Conservation (phyloP, 2,329 filamentous ascomycete species). For the Beauveria pseudobassiana region DNA sequence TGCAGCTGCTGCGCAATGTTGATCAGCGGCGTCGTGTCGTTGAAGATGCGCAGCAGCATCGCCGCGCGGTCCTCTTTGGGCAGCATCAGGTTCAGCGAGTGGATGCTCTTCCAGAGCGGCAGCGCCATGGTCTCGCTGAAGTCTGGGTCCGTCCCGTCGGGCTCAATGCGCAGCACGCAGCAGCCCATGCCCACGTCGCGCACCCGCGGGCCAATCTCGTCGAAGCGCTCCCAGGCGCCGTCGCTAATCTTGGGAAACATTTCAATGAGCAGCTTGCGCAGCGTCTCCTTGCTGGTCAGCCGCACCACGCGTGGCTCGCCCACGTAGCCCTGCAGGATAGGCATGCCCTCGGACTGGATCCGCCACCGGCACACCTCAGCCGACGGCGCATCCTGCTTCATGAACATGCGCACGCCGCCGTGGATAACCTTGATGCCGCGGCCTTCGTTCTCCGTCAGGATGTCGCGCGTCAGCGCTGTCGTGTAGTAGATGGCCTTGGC, state of each 20-base stretch:
- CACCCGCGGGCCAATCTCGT: slow-evolving; percentile 81
- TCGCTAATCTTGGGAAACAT: slow-evolving; percentile 90
- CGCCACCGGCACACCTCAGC: slow-evolving; percentile 87
- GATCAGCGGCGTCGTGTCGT: slow-evolving; percentile 77
- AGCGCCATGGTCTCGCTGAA: slow-evolving; percentile 76
- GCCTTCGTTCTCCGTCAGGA: slow-evolving; percentile 80
- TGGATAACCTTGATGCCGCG: slow-evolving; percentile 93
- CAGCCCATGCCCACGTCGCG: slow-evolving; percentile 81
- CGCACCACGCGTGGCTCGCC: slow-evolving; percentile 68
- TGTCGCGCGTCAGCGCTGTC: slow-evolving; percentile 72
- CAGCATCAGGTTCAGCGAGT: slow-evolving; percentile 92
- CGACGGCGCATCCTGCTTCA: slow-evolving; percentile 89
- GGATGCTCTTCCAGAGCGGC: slow-evolving; percentile 87
- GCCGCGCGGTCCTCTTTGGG: slow-evolving; percentile 93
- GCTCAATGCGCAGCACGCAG: slow-evolving; percentile 79
- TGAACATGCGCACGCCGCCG: slow-evolving; percentile 97
- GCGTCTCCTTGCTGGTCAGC: slow-evolving; percentile 69
- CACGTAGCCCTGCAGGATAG: slow-evolving; percentile 85
- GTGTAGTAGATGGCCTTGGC: slow-evolving; percentile 97
- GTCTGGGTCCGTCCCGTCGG: slow-evolving; percentile 53
- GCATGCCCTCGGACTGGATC: slow-evolving; percentile 89
- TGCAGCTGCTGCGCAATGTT: slow-evolving; percentile 46
- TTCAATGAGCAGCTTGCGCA: slow-evolving; percentile 77
- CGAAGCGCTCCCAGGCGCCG: slow-evolving; percentile 65
- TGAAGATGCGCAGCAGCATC: slow-evolving; percentile 85